Evolutionary conservation across 495 filamentous ascomycete species (phyloP).

Genomic region (Aspergillus conjunctus): DNA sequence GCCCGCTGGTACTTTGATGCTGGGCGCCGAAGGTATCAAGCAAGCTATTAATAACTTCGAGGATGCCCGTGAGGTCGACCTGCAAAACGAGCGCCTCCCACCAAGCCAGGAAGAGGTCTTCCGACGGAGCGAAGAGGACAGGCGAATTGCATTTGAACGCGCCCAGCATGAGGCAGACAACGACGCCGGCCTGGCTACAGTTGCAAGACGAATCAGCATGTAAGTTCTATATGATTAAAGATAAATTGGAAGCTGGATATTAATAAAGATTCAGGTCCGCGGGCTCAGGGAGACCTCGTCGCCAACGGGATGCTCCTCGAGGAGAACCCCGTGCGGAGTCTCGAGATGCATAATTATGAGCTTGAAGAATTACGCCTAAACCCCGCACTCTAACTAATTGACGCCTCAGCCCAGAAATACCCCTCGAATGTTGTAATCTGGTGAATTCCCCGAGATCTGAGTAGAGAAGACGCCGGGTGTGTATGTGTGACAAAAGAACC

Average conservation of each 20-base stretch:
- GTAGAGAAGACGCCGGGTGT: conserved; percentile 18
- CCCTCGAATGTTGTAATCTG: conserved; percentile 16
- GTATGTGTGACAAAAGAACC: conserved; percentile 4
- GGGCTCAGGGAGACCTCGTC: conserved; percentile 40
- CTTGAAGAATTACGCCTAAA: conserved; percentile 8
- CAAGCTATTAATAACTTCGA: conserved; percentile 97
- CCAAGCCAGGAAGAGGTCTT: conserved; percentile 90
- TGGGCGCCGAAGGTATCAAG: conserved; percentile 97
- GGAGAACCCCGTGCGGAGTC: conserved; percentile 17
- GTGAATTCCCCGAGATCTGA: conserved; percentile 17
- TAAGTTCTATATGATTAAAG: conserved; percentile 52
- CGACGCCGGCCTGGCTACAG: conserved; percentile 77
- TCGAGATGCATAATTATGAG: conserved; percentile 23
- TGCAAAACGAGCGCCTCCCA: conserved; percentile 93
- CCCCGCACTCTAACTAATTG: conserved; percentile 12
- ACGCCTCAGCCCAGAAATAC: conserved; percentile 3
- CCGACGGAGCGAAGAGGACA: conserved; percentile 73
- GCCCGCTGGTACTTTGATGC: conserved; percentile 94
- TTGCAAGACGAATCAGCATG: conserved; percentile 94
- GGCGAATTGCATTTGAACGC: conserved; percentile 78
- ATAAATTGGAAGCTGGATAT: neutral
- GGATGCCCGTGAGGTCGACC: conserved; percentile 95
- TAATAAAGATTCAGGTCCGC: conserved; percentile 38
- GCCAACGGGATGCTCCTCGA: conserved; percentile 33
- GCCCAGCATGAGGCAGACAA: conserved; percentile 88